Evolutionary conservation across 768 basidiomycete genomes (phyloP), one percentile per base, ranked within the genome.

Genomic region (Agaricus bisporus): DNA sequence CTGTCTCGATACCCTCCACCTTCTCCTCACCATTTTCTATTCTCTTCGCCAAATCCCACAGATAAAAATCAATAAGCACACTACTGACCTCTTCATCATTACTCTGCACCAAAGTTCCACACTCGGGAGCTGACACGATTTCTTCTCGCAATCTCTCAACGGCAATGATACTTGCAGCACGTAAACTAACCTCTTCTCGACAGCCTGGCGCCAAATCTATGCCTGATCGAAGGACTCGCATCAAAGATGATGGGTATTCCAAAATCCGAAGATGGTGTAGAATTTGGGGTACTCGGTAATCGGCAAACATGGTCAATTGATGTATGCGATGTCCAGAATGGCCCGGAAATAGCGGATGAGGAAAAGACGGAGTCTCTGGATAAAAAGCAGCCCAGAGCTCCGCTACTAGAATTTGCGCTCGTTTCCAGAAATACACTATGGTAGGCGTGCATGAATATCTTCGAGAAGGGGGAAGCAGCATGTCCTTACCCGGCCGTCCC

Each of bases 301-400:
- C 92, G 4, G 93, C 90, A 66, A 95, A 95, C 93, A 94, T 95
- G 18, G 92, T 93, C 10, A 95, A 77, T 46, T 83, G 70, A 47
- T 79, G 74, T 56, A 93, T 88, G 36, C 74, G 73, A 17, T 84
- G 71, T 4, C 84, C 85, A 9, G 64, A 64, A 6, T 60, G 49
- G 14, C 76, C 71, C 3, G 86, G 85, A 68, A 94, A 90, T 41
- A 93, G 70, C 3, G 91, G 91, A 64, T 94, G 91, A 0, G 72
- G 60, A 6, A 64, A 53, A 6, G 68, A 59, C 10, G 70, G 55
- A 2, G 73, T 66, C 3, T 70, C 62, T 1, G 90, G 90, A 66
- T 86, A 88, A 73, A 94, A 93, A 2, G 92, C 91, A 1, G 93
- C 92, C 92, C 91, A 94, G 0, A 82, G 84, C 64, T 95, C 92